These are phyloP conservation scores for Epichloe sibirici DNA, from an alignment of 2,329 filamentous ascomycete species.

Conservation along the genomic window DNA sequence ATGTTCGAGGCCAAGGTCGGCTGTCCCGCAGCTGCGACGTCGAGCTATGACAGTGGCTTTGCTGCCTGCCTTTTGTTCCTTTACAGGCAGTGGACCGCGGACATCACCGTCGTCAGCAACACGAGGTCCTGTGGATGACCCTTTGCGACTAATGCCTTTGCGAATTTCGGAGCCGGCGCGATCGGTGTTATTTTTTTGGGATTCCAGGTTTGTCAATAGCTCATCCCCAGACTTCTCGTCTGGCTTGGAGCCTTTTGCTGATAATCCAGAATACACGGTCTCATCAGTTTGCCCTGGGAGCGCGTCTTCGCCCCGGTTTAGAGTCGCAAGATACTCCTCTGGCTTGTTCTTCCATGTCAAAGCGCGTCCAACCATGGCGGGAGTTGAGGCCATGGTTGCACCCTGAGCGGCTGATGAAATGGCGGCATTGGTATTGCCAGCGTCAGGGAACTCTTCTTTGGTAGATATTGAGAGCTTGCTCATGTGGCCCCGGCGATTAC, in stretches of 20 bases:
- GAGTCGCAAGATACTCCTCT: conserved; percentile 39
- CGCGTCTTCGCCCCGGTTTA: conserved; percentile 25
- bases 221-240: conserved; percentile 14
- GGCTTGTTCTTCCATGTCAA: conserved; percentile 56
- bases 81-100: conserved; percentile 37
- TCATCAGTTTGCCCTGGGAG: conserved; percentile 14
- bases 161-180: conserved; percentile 29
- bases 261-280: conserved; percentile 15
- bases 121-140: conserved; percentile 46
- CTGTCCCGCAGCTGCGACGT: conserved; percentile 43
- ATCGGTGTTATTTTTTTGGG: conserved; percentile 14
- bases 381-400: conserved; percentile 21
- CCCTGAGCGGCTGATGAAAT: conserved; percentile 9
- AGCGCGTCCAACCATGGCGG: conserved; percentile 32
- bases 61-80: conserved; percentile 32
- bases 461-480: conserved; percentile 35
- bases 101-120: conserved; percentile 47
- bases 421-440: conserved; percentile 6
- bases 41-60: conserved; percentile 43
- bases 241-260: conserved; percentile 14
- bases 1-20: conserved; percentile 17
- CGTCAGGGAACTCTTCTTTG: conserved; percentile 40
- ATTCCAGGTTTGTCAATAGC: conserved; percentile 10
- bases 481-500: conserved; percentile 38
- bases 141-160: conserved; percentile 28